Conservation (phyloP, 2,329 filamentous ascomycete species). For the Aspergillus pseudoglaucus region DNA sequence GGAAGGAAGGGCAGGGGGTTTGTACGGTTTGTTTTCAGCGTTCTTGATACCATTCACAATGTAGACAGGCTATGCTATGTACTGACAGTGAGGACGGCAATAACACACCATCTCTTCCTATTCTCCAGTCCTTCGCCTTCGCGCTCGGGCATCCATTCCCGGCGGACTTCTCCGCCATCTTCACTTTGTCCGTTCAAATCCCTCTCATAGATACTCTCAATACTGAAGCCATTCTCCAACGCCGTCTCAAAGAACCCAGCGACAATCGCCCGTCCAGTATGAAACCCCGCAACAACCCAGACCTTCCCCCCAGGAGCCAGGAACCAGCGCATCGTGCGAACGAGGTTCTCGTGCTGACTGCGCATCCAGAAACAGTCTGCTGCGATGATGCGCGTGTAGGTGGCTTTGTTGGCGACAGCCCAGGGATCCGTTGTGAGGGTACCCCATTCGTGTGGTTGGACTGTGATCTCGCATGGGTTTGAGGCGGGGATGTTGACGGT, state of each 20-base stretch:
- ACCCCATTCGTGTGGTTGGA: conserved; percentile 53
- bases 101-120: conserved; percentile 52
- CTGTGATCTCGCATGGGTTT: conserved; percentile 15
- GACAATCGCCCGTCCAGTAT: conserved; percentile 52
- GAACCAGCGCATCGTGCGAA: conserved; percentile 51
- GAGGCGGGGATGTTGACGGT: conserved; percentile 30
- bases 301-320: conserved; percentile 37
- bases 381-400: conserved; percentile 50
- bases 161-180: conserved; percentile 38
- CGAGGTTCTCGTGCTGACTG: conserved; percentile 50
- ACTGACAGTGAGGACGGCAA: conserved; percentile 35
- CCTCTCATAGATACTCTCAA: conserved; percentile 51
- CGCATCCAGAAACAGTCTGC: conserved; percentile 59
- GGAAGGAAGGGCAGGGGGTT: conserved; percentile 79
- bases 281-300: conserved; percentile 53
- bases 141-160: conserved; percentile 37
- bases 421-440: conserved; percentile 35
- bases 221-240: conserved; percentile 38
- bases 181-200: conserved; percentile 39
- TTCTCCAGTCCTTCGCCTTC: conserved; percentile 46
- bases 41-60: background rate
- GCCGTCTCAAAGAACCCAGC: conserved; percentile 50
- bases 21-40: conserved; percentile 76
- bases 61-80: background rate
- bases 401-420: conserved; percentile 25